Conservation (phyloP, 1,284 basidiomycete genomes). For the Trichosporon sp. region DNA sequence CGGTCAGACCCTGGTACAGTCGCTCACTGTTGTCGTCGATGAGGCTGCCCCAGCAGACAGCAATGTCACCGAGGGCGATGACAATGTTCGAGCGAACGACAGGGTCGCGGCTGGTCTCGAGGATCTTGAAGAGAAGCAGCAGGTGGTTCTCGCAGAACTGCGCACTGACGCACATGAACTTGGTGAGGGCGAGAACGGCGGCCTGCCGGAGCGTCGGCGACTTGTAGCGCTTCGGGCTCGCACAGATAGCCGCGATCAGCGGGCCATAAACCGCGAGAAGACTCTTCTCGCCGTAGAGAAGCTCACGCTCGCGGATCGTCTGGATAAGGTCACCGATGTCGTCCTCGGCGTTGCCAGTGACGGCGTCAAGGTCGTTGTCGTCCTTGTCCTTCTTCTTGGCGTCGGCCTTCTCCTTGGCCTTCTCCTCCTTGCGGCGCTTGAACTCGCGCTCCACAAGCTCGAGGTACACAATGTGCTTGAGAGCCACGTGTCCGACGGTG, state of each 20-base stretch:
- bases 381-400: slow-evolving; percentile 57
- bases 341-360: slow-evolving; percentile 95
- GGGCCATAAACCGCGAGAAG: slow-evolving; percentile 82
- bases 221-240: slow-evolving; percentile 76
- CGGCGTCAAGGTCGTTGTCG: slow-evolving; percentile 88
- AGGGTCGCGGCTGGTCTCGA: slow-evolving; percentile 83
- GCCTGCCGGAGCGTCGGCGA: slow-evolving; percentile 80
- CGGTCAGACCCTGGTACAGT: slow-evolving; percentile 87
- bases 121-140: slow-evolving; percentile 82
- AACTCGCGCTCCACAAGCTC: slow-evolving; percentile 96
- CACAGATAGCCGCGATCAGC: slow-evolving; percentile 83
- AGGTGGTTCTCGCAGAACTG: slow-evolving; percentile 90
- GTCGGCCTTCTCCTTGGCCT: slow-evolving; percentile 57
- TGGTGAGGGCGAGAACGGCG: slow-evolving; percentile 84
- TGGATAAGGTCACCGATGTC: slow-evolving; percentile 92
- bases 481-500: slow-evolving; percentile 89
- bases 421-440: slow-evolving; percentile 92
- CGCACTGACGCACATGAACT: slow-evolving; percentile 93
- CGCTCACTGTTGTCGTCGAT: slow-evolving; percentile 96
- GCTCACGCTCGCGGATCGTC: slow-evolving; percentile 75
- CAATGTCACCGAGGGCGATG: slow-evolving; percentile 94
- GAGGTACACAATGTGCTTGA: slow-evolving; percentile 95
- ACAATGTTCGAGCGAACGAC: slow-evolving; percentile 92
- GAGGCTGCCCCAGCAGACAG: slow-evolving; percentile 91
- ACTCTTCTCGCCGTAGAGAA: slow-evolving; percentile 79